Evolutionary conservation across 164 flowering plant genomes (phyloP).

Genomic region (Stephania japonica): DNA sequence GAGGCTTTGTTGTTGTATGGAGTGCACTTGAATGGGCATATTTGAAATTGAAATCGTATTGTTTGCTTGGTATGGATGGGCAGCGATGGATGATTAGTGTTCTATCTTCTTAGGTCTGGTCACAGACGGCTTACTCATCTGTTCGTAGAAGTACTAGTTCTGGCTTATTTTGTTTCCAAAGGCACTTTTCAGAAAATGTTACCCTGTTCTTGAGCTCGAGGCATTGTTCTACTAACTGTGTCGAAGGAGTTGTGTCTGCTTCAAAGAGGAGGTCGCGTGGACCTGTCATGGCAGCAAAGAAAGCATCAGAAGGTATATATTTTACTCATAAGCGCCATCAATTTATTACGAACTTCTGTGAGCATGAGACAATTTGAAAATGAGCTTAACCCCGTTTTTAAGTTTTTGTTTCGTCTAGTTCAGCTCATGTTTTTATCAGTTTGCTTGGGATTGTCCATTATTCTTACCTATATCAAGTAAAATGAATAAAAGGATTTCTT

Average conservation of each 20-base stretch:
- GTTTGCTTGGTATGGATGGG: background rate
- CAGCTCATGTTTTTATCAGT: background rate
- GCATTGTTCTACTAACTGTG: constrained; percentile 29
- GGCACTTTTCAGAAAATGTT: constrained; percentile 26
- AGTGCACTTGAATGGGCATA: background rate
- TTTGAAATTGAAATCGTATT: background rate
- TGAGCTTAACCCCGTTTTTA: background rate
- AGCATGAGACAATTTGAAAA: background rate
- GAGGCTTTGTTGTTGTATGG: background rate
- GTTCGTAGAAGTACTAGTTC: constrained; percentile 35
- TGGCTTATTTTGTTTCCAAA: constrained; percentile 28
- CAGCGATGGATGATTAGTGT: constrained; percentile 4
- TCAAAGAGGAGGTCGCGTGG: constrained; percentile 75
- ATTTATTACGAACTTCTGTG: background rate
- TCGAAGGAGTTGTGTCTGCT: constrained; percentile 25
- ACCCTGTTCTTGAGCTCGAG: constrained; percentile 26
- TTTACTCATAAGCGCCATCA: background rate
- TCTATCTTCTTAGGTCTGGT: constrained; percentile 44
- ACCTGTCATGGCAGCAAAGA: constrained; percentile 85
- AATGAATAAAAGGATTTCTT: background rate
- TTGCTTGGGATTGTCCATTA: background rate
- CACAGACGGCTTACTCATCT: constrained; percentile 40
- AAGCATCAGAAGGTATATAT: constrained; percentile 54
- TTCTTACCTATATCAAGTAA: background rate
- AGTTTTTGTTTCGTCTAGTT: background rate